Conservation (phyloP, 129 eudicot species). For the Chrysanthemum makinoi region DNA sequence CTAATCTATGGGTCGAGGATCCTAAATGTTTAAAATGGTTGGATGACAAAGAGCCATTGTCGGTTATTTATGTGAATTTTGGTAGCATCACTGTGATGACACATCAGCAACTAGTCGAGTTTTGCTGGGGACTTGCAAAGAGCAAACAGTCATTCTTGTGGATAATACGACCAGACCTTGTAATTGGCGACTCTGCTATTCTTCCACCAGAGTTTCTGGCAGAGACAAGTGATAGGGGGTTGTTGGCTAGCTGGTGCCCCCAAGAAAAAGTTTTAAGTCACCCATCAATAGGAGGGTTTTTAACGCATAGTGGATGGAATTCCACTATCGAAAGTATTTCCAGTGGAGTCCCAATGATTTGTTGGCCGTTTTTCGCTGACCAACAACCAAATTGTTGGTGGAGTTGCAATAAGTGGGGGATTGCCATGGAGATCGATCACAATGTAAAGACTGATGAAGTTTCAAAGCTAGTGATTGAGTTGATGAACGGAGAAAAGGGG, state of each 20-base stretch:
- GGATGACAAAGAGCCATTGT: slow-evolving; percentile 27
- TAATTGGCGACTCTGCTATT: slow-evolving; percentile 22
- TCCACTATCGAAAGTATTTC: slow-evolving; percentile 34
- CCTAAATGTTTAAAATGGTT: slow-evolving; percentile 40
- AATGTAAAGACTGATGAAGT: slow-evolving; percentile 30
- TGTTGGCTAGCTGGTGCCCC: slow-evolving; percentile 36
- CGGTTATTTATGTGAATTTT: slow-evolving; percentile 49
- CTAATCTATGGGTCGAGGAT: slow-evolving; percentile 48
- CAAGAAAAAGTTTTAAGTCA: slow-evolving; percentile 42
- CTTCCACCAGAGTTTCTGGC: slow-evolving; percentile 25
- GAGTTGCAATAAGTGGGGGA: slow-evolving; percentile 30
- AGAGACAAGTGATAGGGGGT: slow-evolving; percentile 27
- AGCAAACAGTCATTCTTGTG: slow-evolving; percentile 30
- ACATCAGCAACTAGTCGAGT: slow-evolving; percentile 32
- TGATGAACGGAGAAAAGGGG: slow-evolving; percentile 39
- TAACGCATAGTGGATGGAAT: slow-evolving; percentile 41
- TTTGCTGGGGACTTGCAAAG: slow-evolving; percentile 41
- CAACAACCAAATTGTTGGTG: slow-evolving; percentile 37
- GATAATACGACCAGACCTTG: slow-evolving; percentile 36
- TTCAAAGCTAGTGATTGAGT: slow-evolving; percentile 32
- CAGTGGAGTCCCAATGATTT: slow-evolving; percentile 37
- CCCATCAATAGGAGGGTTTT: slow-evolving; percentile 27
- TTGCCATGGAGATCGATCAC: slow-evolving; percentile 31
- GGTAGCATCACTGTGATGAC: slow-evolving; percentile 46
- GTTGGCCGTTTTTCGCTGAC: slow-evolving; percentile 40